Conservation (phyloP, 169 alveolate genomes). For the Plasmodium malariae region DNA sequence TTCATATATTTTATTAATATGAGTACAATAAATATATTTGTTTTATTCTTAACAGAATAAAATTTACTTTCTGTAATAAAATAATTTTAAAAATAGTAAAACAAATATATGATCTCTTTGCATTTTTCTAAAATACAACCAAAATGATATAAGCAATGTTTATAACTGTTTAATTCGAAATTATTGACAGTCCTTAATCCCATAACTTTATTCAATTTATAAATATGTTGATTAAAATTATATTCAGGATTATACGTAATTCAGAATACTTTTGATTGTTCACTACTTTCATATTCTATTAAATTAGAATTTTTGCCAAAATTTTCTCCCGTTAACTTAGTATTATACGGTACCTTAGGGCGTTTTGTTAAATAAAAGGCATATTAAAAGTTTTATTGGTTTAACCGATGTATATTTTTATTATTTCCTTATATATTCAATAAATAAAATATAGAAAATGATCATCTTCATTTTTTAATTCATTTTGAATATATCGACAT, state of each 20-base stretch:
- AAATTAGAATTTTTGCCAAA: neutral
- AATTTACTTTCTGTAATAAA: too few species aligned
- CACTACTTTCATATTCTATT: neutral
- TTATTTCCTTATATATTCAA: neutral
- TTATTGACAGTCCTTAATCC: neutral
- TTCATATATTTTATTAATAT: neutral
- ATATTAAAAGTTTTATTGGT: too few species aligned
- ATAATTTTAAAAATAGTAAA: too few species aligned
- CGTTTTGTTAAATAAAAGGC: neutral
- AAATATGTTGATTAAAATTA: too few species aligned
- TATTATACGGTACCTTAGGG: neutral
- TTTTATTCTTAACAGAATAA: too few species aligned
- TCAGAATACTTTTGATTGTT: neutral
- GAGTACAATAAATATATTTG: too few species aligned
- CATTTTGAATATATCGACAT: neutral
- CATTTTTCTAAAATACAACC: neutral
- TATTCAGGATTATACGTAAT: neutral
- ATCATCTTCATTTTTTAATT: neutral
- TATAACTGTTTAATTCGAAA: neutral
- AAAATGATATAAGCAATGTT: neutral
- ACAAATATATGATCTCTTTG: neutral
- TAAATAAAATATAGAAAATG: neutral
- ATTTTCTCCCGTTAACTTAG: neutral
- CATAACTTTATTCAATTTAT: too few species aligned
- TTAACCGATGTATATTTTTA: neutral